These are phyloP conservation scores for Populus tomentosa DNA, from an alignment of 441 rosid species.

Conservation along the genomic window DNA sequence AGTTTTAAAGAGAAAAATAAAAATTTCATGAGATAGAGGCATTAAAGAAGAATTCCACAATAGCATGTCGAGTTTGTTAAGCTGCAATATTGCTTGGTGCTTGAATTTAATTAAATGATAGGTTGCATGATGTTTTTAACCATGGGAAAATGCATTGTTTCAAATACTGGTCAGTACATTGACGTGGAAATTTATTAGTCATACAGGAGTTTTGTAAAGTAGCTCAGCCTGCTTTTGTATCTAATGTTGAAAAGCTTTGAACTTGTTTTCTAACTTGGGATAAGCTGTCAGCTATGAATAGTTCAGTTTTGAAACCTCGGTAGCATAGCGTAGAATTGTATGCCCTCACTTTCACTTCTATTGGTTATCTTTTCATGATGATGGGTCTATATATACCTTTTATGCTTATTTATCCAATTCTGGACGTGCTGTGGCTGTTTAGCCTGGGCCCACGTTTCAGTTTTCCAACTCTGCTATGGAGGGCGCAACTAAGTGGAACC, in stretches of 20 bases:
- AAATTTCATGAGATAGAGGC: neutral
- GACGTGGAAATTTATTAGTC: neutral
- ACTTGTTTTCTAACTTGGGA: neutral
- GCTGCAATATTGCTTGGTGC: neutral
- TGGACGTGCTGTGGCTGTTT: conserved; percentile 14
- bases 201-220: neutral
- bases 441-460: conserved; percentile 76
- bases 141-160: neutral
- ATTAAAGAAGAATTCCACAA: neutral
- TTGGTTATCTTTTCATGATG: neutral
- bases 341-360: neutral
- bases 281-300: neutral
- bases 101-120: neutral
- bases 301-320: neutral
- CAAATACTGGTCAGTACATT: neutral
- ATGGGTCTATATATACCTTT: neutral
- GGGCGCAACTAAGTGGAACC: conserved; percentile 90
- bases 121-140: neutral
- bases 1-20: neutral
- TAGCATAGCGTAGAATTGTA: neutral
- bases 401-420: conserved; percentile 5
- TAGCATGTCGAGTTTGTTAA: neutral
- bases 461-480: conserved; percentile 82
- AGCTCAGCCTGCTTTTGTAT: too few relatives aligned
- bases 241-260: too few relatives aligned